Base-by-base conservation (phyloP, 1,139 yeast genomes). In the Blastobotrys proliferans region DNA sequence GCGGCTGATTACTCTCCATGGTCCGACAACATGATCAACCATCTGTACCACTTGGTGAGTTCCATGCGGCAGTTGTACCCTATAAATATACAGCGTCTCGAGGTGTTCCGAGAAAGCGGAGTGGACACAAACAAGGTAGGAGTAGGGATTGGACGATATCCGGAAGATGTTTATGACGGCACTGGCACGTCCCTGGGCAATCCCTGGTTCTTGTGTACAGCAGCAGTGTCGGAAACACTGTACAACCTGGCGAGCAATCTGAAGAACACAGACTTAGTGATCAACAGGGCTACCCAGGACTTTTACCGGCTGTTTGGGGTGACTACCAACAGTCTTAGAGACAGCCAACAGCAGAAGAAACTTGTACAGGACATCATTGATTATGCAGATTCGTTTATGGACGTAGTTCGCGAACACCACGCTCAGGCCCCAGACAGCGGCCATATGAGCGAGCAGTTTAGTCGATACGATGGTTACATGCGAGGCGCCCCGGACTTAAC, bases 151-250 rank as follows among this genome's bases (percentile, higher is more conserved):
- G 98, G 98, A 1, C 70, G 98, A 56, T 92, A 92, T 58, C 96
- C 97, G 0, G 97, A 90, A 58, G 98, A 92, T 64, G 64, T 83
- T 10, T 92, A 92, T 62, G 84, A 90, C 62, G 97, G 97, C 0
- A 69, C 73, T 48, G 81, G 79, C 0, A 69, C 74, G 0, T 72
- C 83, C 13, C 83, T 79, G 53, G 97, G 97, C 2, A 92, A 92
- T 57, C 97, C 98, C 2, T 92, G 97, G 98, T 90, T 90, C 60
- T 74, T 92, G 47, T 73, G 94, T 18, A 90, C 97, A 0, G 79
- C 92, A 0, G 72, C 92, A 2, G 90, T 92, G 1, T 75, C 94
- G 1, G 87, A 83, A 54, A 58, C 76, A 8, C 55, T 81, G 29
- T 63, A 64, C 41, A 46, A 52, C 10, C 47, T 62, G 19, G 68